Conservation (phyloP, 179 eudicot genomes). For the Beta macrorhiza region DNA sequence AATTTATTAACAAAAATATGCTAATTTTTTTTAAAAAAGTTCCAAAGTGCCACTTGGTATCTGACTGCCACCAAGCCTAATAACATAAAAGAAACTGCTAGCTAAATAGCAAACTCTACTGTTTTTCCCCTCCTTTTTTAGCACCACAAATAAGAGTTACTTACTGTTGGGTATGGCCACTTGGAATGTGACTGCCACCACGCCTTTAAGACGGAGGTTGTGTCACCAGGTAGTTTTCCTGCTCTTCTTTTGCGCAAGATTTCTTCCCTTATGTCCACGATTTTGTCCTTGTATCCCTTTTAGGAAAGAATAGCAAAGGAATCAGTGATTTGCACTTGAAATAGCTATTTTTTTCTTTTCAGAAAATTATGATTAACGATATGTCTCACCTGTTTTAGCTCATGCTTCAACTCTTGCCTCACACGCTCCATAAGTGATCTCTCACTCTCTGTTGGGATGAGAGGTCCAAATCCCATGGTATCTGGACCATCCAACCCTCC, state of each 20-base stretch:
- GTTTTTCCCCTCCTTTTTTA: neutral
- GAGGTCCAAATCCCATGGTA: conserved; percentile 73
- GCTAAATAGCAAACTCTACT: neutral
- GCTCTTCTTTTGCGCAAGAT: conserved; percentile 84
- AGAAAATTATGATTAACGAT: neutral
- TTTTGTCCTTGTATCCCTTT: conserved; percentile 83
- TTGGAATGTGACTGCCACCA: conserved; percentile 94
- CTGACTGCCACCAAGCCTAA: no score
- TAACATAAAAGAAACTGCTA: no score
- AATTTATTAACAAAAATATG: no score
- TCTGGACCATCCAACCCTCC: conserved; percentile 57
- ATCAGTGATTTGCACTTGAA: conserved; percentile 12
- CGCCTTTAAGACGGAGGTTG: conserved; percentile 77
- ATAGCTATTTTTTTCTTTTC: neutral
- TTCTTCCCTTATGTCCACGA: conserved; percentile 82
- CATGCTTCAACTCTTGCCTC: conserved; percentile 75
- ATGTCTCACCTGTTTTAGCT: conserved; percentile 62
- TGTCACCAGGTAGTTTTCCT: conserved; percentile 84
- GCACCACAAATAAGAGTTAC: neutral
- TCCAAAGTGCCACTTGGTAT: neutral
- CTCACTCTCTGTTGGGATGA: conserved; percentile 70
- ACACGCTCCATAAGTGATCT: conserved; percentile 81
- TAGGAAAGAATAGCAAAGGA: neutral
- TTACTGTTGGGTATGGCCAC: conserved; percentile 89
- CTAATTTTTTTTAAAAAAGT: no score